Base-by-base conservation (phyloP, 257 asterid species). In the Lantana camara region DNA sequence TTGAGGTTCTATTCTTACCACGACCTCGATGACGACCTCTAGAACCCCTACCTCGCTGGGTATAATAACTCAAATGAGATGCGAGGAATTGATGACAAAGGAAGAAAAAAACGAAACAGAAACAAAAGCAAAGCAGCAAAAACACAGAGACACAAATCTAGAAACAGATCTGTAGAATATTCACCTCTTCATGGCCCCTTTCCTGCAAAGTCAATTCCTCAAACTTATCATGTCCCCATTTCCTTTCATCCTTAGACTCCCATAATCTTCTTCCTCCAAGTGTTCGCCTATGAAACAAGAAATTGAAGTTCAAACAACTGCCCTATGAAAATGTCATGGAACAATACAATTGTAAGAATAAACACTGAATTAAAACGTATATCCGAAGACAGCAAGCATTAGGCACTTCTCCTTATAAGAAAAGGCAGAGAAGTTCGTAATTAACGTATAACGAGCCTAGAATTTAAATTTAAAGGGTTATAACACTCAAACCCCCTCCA, bases 161-260 rank as follows among this genome's bases (percentile, higher is more conserved):
- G 34, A 51, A 37, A 49, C 59, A 55, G 50, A 69, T 59, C 61
- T 66, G 52, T 19, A 15, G 12, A 52, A 71, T 46, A 67, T 22
- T 77, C 77, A 93, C 99, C 86, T 81, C 90, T 4, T 82, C 96
- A 70, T 79, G 75, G 46, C 71, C 79, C 74, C 85, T 81, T 70
- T 87, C 96, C 55, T 84, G 93, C 58, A 73, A 40, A 52, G 83
- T 82, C 78, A 87, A 73, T 80, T 93, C 99, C 73, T 93, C 99
- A 71, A 84, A 93, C 82, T 93, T 93, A 85, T 93, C 99, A 68
- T 93, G 99, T 47, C 99, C 99, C 99, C 99, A 93, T 84, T 93
- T 93, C 75, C 84, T 79, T 32, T 85, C 95, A 85, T 92, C 98
- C 78, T 81, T 89, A 23, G 91, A 85, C 64, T 92, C 98, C 98